phyloP scores from a whole-genome alignment of 345 rosid genomes.

The Carallia pectinifolia region DNA sequence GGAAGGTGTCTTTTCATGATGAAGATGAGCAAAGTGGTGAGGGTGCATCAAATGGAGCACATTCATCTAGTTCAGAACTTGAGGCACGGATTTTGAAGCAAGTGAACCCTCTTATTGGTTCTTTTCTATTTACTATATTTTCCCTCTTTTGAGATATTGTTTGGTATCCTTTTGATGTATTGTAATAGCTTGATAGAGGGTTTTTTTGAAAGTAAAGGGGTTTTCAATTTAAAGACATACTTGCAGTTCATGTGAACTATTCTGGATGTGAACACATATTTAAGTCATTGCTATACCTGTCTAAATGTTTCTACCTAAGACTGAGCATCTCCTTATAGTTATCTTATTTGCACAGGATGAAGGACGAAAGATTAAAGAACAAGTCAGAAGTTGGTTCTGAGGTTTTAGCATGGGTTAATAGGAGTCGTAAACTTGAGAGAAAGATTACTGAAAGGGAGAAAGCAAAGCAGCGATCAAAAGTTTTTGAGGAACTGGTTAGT shows the following conservation, averaged over 20 bases:
- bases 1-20: constrained; percentile 22
- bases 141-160: background rate
- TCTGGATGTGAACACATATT: background rate
- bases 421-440: constrained; percentile 72
- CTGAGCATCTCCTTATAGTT: background rate
- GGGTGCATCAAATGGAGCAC: constrained; percentile 35
- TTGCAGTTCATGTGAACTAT: background rate
- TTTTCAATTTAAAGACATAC: background rate
- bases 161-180: background rate
- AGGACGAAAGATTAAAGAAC: constrained; percentile 69
- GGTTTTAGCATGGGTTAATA: constrained; percentile 69
- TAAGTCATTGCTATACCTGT: background rate
- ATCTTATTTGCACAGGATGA: constrained; percentile 52
- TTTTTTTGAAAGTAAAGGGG: background rate
- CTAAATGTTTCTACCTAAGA: too few relatives aligned
- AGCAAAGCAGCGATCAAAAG: constrained; percentile 68
- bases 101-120: constrained; percentile 24
- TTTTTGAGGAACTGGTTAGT: constrained; percentile 89
- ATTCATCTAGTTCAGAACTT: constrained; percentile 37
- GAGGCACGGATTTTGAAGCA: constrained; percentile 70
- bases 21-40: constrained; percentile 35
- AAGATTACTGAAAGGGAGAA: constrained; percentile 71
- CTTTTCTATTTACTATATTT: background rate
- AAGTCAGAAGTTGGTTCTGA: constrained; percentile 63
- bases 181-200: background rate